Base-by-base conservation (phyloP, 805 yeast species). In the Suhomyces sp. region DNA sequence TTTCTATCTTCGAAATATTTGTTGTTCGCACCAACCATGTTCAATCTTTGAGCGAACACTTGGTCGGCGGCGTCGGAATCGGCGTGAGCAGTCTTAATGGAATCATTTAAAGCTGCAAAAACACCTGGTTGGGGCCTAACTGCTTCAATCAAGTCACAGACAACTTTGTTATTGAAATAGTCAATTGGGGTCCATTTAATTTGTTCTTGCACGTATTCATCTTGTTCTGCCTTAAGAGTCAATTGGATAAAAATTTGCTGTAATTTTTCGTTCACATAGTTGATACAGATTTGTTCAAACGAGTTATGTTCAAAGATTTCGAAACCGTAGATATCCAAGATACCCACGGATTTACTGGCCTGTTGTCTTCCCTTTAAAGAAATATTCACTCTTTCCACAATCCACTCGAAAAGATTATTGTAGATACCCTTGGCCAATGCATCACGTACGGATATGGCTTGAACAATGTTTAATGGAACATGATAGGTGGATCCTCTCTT, bases 41-140 rank as follows among this genome's bases (percentile, higher is more conserved):
- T 85, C 52, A 93, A 72, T 63, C 97, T 77, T 69, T 88, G 96
- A 12, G 93, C 84, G 62, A 93, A 93, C 1, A 95, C 86, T 64
- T 88, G 96, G 60, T 93, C 99, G 2, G 98, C 98, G 13, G 98
- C 98, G 34, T 69, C 74, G 1, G 96, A 83, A 56, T 93, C 98
- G 3, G 98, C 99, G 58, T 93, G 98, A 0, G 98, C 98, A 18
- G 98, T 93, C 23, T 96, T 97, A 53, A 88, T 83, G 1, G 98
- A 91, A 68, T 93, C 98, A 62, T 91, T 93, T 64, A 93, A 74
- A 3, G 96, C 95, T 2, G 98, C 95, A 68, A 93, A 90, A 28
- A 93, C 74, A 40, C 98, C 98, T 1, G 97, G 97, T 38, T 63
- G 68, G 1, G 98, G 98, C 54, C 96, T 79, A 41, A 79, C 78